Percentiles rank a stretch among this genome's conserved stretches.
phyloP scores from a whole-genome alignment of 176 grass and related monocot species.

The Echinochloa phyllopogon region DNA sequence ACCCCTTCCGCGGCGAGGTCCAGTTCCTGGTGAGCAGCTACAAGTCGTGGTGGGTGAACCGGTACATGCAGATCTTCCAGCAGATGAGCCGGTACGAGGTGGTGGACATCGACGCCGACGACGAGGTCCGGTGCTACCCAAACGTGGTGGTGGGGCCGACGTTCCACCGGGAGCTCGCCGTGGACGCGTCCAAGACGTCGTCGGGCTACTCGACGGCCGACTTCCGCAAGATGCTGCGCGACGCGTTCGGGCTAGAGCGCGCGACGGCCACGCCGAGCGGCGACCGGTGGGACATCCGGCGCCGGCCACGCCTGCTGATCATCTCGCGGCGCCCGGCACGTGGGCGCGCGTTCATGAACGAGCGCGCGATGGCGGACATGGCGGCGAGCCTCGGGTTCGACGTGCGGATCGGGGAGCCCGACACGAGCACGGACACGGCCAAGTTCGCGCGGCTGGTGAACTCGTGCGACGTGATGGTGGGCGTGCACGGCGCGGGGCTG shows the following conservation, averaged over 20 bases:
- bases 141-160: constrained; percentile 57
- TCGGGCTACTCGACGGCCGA: constrained; percentile 39
- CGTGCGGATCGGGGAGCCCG: constrained; percentile 71
- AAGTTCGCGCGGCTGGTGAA: constrained; percentile 94
- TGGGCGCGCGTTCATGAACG: constrained; percentile 65
- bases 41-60: constrained; percentile 76
- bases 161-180: constrained; percentile 74
- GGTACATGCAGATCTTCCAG: constrained; percentile 61
- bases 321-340: constrained; percentile 50
- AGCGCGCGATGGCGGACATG: constrained; percentile 71
- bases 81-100: constrained; percentile 76
- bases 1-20: constrained; percentile 63
- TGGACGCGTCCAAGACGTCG: constrained; percentile 48
- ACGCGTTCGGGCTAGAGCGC: constrained; percentile 72
- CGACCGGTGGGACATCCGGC: constrained; percentile 69
- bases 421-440: constrained; percentile 61
- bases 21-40: constrained; percentile 68
- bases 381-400: constrained; percentile 72
- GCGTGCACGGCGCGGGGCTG: constrained; percentile 88
- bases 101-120: constrained; percentile 60
- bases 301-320: constrained; percentile 56
- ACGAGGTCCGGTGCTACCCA: constrained; percentile 68
- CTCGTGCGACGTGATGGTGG: constrained; percentile 91
- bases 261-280: constrained; percentile 52
- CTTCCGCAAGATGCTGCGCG: constrained; percentile 64